These are phyloP conservation scores for Coelastrella sp. DNA, from an alignment of 139 green algal species.

Conservation along the genomic window DNA sequence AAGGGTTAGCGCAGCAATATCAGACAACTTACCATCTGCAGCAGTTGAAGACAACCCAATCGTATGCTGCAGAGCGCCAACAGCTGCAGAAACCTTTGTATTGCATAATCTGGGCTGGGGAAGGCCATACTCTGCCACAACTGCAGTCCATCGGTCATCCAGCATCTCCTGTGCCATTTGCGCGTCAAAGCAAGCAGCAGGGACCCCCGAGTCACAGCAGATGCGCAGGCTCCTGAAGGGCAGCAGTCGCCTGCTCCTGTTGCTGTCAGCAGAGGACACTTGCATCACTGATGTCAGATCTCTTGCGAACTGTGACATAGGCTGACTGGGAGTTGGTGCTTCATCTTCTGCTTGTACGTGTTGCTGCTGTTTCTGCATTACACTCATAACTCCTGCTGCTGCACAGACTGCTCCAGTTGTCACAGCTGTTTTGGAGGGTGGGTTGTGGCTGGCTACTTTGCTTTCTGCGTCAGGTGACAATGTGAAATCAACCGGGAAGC, in stretches of 20 bases:
- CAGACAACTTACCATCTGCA: background rate
- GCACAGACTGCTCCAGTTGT: background rate
- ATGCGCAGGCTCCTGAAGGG: background rate
- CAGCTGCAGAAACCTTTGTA: background rate
- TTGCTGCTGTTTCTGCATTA: background rate
- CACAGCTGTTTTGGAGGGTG: background rate
- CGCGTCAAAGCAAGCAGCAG: background rate
- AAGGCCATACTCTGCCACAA: background rate
- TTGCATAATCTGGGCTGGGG: too few relatives aligned
- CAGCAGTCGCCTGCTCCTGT: background rate
- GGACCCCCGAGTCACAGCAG: background rate
- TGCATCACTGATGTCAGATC: background rate
- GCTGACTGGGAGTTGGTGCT: too few relatives aligned
- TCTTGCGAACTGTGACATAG: too few relatives aligned
- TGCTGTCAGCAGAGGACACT: background rate
- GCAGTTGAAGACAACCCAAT: background rate
- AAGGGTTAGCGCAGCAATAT: background rate
- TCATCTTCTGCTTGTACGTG: too few relatives aligned
- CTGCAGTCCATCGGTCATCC: constrained; percentile 6
- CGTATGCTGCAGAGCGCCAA: background rate
- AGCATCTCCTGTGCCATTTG: background rate
- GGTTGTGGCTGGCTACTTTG: background rate
- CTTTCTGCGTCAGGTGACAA: background rate
- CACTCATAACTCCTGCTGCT: background rate
- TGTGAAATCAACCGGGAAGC: constrained; percentile 18